Evolutionary conservation across 176 grass and related monocot genomes (phyloP).

Genomic region (Elymus sibiricus): DNA sequence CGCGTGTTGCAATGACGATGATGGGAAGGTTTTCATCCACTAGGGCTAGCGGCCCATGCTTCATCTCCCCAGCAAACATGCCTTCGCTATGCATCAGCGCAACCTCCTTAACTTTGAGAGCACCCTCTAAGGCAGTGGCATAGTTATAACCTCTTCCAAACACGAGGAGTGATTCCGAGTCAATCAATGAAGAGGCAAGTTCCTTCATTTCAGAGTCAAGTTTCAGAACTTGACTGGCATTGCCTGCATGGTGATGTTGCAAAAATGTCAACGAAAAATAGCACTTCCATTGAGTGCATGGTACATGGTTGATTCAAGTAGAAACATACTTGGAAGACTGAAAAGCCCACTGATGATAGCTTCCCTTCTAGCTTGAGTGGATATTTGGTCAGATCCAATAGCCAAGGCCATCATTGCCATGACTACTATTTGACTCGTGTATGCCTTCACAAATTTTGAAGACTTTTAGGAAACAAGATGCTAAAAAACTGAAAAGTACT

Average conservation of each 20-base stretch:
- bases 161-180: conserved; percentile 73
- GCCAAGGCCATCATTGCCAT: conserved; percentile 97
- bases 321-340: conserved; percentile 63
- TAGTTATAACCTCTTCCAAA: conserved; percentile 97
- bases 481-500: not conserved
- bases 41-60: conserved; percentile 85
- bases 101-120: conserved; percentile 96
- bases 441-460: conserved; percentile 53
- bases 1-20: conserved; percentile 85
- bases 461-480: conserved; percentile 9
- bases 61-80: conserved; percentile 99
- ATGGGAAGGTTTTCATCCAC: conserved; percentile 95
- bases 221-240: conserved; percentile 74
- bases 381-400: conserved; percentile 94
- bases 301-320: not conserved
- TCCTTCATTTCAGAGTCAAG: conserved; percentile 91
- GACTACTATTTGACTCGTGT: conserved; percentile 94
- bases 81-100: conserved; percentile 93
- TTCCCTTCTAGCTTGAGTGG: conserved; percentile 69
- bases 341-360: conserved; percentile 61
- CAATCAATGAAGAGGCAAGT: conserved; percentile 72
- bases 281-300: not conserved
- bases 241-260: conserved; percentile 27
- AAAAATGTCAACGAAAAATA: not conserved
- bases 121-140: conserved; percentile 90